phyloP scores from a whole-genome alignment of 2,329 filamentous ascomycete genomes.

The Pseudogymnoascus sp. region DNA sequence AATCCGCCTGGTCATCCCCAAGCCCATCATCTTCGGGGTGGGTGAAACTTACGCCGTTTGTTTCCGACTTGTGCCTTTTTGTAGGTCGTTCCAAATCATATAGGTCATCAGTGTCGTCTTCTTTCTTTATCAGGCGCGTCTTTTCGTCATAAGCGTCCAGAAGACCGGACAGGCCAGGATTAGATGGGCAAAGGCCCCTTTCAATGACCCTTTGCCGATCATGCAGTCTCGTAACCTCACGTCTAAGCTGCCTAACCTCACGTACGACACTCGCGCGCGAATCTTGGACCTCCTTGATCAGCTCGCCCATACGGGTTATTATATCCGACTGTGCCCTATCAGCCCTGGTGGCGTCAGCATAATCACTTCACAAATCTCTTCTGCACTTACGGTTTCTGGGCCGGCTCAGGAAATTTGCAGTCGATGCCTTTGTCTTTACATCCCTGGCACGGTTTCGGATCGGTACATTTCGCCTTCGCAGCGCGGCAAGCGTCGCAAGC shows the following conservation, averaged over 20 bases:
- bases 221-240: not conserved
- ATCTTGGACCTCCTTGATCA: slow-evolving; percentile 19
- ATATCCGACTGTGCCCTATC: slow-evolving; percentile 57
- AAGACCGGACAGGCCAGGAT: not conserved
- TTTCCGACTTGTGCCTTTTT: not conserved
- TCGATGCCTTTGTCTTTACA: slow-evolving; percentile 80
- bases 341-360: not conserved
- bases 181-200: not conserved
- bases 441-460: slow-evolving; percentile 74
- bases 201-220: not conserved
- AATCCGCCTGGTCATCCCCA: slow-evolving; percentile 22
- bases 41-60: not conserved
- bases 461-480: slow-evolving; percentile 86
- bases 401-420: slow-evolving; percentile 85
- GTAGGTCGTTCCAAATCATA: not conserved
- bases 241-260: not conserved
- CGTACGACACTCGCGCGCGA: not conserved
- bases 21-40: slow-evolving; percentile 12
- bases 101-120: not conserved
- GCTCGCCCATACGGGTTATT: slow-evolving; percentile 36
- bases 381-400: slow-evolving; percentile 73
- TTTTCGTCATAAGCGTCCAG: not conserved
- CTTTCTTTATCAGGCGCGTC: not conserved
- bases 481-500: slow-evolving; percentile 87
- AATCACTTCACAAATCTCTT: slow-evolving; percentile 30